Evolutionary conservation across 2,329 filamentous ascomycete species (phyloP), one percentile per base, ranked within the genome.

Genomic region (Aspergillus fijiensis): DNA sequence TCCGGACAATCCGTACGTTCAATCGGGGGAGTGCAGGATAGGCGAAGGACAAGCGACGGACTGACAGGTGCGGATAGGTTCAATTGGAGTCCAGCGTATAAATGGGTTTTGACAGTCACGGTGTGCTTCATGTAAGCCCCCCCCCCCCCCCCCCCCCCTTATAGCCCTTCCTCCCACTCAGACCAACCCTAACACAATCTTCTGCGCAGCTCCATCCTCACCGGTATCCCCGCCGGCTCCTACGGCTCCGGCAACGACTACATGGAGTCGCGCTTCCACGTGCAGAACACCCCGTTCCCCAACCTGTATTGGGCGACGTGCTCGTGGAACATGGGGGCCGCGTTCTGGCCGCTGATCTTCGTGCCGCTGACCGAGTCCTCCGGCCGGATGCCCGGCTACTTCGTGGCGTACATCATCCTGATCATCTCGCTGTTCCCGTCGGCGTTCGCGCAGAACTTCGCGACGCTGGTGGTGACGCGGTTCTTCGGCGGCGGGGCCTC

Each of bases 401-500:
- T 80, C 45, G 73, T 74, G 4, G 69, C 78, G 3, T 80, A 80
- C 58, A 69, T 76, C 7, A 67, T 76, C 25, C 65, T 81, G 11
- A 73, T 80, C 14, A 65, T 79, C 7, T 79, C 77, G 21, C 67
- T 79, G 4, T 73, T 81, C 45, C 74, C 75, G 4, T 79, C 77
- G 21, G 77, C 76, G 0, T 70, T 80, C 35, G 78, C 79, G 2
- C 69, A 74, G 4, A 81, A 81, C 55, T 80, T 78, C 55, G 78
- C 79, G 0, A 80, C 79, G 0, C 61, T 81, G 3, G 73, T 81
- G 2, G 70, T 80, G 0, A 78, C 77, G 2, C 72, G 79, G 0
- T 77, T 80, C 55, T 76, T 81, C 39, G 77, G 77, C 3, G 79
- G 79, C 1, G 75, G 78, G 2, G 76, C 74, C 25, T 77, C 77